Evolutionary conservation across 1,139 yeast genomes (phyloP).

Genomic region (Geotrichum bryndzae): DNA sequence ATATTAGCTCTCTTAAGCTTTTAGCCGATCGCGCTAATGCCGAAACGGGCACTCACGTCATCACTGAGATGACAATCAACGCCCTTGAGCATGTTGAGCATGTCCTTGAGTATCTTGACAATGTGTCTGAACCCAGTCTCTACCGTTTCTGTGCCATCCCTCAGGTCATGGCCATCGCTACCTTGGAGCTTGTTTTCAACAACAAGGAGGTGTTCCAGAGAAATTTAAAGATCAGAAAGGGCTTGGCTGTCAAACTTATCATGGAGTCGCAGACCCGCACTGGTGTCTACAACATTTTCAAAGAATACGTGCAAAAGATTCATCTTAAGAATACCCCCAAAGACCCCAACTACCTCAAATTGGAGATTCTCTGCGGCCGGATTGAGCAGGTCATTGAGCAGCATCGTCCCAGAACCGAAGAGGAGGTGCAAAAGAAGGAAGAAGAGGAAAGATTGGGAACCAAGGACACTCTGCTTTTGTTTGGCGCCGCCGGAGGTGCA

Average conservation of each 20-base stretch:
- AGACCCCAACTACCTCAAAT: slow-evolving; percentile 81
- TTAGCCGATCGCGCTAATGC: slow-evolving; percentile 53
- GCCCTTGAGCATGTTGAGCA: slow-evolving; percentile 75
- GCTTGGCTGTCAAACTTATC: slow-evolving; percentile 78
- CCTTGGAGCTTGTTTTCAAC: slow-evolving; percentile 77
- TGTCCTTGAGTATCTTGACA: slow-evolving; percentile 67
- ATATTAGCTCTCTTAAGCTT: slow-evolving; percentile 44
- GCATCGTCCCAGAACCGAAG: slow-evolving; percentile 26
- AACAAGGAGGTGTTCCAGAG: slow-evolving; percentile 65
- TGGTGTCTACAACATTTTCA: slow-evolving; percentile 71
- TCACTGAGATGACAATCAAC: slow-evolving; percentile 74
- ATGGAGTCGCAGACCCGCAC: slow-evolving; percentile 66
- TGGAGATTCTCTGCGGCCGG: slow-evolving; percentile 82
- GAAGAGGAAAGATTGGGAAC: slow-evolving; percentile 18
- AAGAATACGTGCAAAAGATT: slow-evolving; percentile 64
- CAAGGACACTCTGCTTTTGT: slow-evolving; percentile 20
- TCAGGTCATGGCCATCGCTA: slow-evolving; percentile 97
- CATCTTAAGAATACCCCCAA: slow-evolving; percentile 71
- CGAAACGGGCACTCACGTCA: slow-evolving; percentile 53
- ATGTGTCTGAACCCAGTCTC: slow-evolving; percentile 72
- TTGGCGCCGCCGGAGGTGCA: slow-evolving; percentile 23
- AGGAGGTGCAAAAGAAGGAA: slow-evolving; percentile 11
- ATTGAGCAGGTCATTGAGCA: slow-evolving; percentile 76
- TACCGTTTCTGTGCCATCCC: slow-evolving; percentile 96
- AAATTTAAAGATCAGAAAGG: slow-evolving; percentile 86